These are phyloP conservation scores for Paecilomyces niveus DNA, from an alignment of 2,329 filamentous ascomycete species.

Conservation along the genomic window DNA sequence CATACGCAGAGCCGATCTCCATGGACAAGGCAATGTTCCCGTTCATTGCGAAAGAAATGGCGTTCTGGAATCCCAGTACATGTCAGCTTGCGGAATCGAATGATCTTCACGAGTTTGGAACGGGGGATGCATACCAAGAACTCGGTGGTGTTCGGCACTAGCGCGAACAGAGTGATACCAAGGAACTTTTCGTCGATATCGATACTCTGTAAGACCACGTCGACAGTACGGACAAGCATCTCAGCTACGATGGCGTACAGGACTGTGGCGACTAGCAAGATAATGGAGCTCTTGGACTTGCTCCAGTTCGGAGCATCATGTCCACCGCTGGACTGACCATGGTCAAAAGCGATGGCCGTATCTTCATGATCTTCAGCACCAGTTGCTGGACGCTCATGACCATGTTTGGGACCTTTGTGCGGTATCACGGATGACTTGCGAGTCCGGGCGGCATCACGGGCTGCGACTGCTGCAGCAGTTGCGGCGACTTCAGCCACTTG, in stretches of 20 bases:
- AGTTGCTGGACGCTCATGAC: slow-evolving; percentile 27
- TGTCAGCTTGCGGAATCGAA: slow-evolving; percentile 5
- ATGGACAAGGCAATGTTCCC: slow-evolving; percentile 97
- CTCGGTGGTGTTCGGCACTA: slow-evolving; percentile 97
- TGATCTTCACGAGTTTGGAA: background rate
- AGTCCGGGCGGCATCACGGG: slow-evolving; percentile 61
- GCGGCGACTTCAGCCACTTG: slow-evolving; percentile 92
- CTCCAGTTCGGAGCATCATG: slow-evolving; percentile 99
- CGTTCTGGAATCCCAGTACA: slow-evolving; percentile 56
- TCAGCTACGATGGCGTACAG: slow-evolving; percentile 96
- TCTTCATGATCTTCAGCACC: slow-evolving; percentile 44
- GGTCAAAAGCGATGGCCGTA: slow-evolving; percentile 27
- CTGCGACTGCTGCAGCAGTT: slow-evolving; percentile 79
- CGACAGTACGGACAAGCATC: slow-evolving; percentile 93
- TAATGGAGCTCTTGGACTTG: slow-evolving; percentile 79
- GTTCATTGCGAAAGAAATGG: slow-evolving; percentile 99
- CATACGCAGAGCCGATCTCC: slow-evolving; percentile 98
- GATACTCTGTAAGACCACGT: slow-evolving; percentile 85
- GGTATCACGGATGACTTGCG: slow-evolving; percentile 42
- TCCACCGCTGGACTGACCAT: slow-evolving; percentile 54
- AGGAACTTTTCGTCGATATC: slow-evolving; percentile 96
- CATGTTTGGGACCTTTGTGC: slow-evolving; percentile 27
- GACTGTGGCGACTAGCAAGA: slow-evolving; percentile 80
- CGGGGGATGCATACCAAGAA: slow-evolving; percentile 65
- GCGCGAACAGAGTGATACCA: slow-evolving; percentile 89